These are phyloP conservation scores for Metarhizium humberi DNA, from an alignment of 2,329 filamentous ascomycete species.

Conservation along the genomic window DNA sequence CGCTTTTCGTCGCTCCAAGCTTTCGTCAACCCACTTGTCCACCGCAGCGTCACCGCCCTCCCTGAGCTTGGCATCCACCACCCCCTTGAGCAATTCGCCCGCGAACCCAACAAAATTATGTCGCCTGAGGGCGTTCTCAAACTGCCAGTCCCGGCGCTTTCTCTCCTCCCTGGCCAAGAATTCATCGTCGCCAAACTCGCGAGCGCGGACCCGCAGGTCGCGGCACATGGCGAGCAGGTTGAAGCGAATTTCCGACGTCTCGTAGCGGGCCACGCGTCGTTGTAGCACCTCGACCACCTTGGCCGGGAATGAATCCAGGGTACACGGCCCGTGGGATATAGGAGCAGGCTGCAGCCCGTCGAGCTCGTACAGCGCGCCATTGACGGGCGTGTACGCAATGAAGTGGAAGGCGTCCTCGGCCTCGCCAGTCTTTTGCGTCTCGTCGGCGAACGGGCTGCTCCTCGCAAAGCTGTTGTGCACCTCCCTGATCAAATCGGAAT, in stretches of 20 bases:
- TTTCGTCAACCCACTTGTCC: constrained; percentile 63
- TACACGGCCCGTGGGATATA: constrained; percentile 76
- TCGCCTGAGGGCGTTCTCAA: constrained; percentile 84
- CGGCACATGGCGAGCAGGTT: constrained; percentile 89
- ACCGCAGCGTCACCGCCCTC: constrained; percentile 57
- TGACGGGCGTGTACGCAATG: constrained; percentile 82
- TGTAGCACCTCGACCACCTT: constrained; percentile 83
- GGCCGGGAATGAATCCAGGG: constrained; percentile 60
- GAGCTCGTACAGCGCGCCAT: constrained; percentile 79
- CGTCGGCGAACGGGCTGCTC: constrained; percentile 84
- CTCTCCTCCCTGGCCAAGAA: constrained; percentile 68
- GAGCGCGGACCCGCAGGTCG: constrained; percentile 68
- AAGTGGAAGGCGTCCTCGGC: constrained; percentile 95
- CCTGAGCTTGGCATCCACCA: constrained; percentile 64
- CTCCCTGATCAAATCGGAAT: constrained; percentile 59
- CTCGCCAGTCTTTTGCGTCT: constrained; percentile 60
- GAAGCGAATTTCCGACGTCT: constrained; percentile 81
- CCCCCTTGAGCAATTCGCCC: constrained; percentile 79
- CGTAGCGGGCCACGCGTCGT: constrained; percentile 75
- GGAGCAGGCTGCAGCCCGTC: constrained; percentile 91
- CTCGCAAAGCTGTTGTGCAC: constrained; percentile 88
- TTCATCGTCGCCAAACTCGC: constrained; percentile 75
- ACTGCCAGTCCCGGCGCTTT: constrained; percentile 81
- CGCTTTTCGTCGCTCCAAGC: constrained; percentile 44
- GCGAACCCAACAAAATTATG: constrained; percentile 98